Conservation (phyloP, 192 early-diverging fungal species). For the Pilobolus umbonatus region DNA sequence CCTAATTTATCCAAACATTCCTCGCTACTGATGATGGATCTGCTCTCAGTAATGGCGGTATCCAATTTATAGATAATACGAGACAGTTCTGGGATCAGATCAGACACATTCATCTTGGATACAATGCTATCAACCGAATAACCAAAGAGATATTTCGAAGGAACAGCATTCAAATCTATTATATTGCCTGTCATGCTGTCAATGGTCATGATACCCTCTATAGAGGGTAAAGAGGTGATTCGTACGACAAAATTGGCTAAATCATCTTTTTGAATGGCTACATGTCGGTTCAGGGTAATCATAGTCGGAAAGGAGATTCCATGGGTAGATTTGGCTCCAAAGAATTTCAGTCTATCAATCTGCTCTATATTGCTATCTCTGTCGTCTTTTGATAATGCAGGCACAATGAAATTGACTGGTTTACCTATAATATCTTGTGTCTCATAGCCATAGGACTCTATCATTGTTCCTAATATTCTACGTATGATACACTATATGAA, state of each 20-base stretch:
- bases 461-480: constrained; percentile 39
- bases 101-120: constrained; percentile 32
- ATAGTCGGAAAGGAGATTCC: constrained; percentile 53
- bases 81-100: not conserved
- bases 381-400: constrained; percentile 11
- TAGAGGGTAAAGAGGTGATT: constrained; percentile 57
- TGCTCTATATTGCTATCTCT: constrained; percentile 31
- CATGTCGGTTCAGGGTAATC: constrained; percentile 28
- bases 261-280: not conserved
- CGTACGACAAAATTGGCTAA: constrained; percentile 25
- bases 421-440: constrained; percentile 43
- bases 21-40: not conserved
- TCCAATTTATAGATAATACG: too few relatives aligned
- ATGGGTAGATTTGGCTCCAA: constrained; percentile 43
- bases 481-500: constrained; percentile 41
- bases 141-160: constrained; percentile 63
- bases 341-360: constrained; percentile 53
- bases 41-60: too few relatives aligned
- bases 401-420: constrained; percentile 24
- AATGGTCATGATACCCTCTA: constrained; percentile 55
- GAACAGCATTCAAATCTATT: constrained; percentile 50
- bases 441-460: constrained; percentile 49
- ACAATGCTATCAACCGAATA: constrained; percentile 33
- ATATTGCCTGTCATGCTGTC: constrained; percentile 41
- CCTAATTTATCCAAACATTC: constrained; percentile 34